Conservation (phyloP, 495 filamentous ascomycete genomes). For the Annulohypoxylon stygium region DNA sequence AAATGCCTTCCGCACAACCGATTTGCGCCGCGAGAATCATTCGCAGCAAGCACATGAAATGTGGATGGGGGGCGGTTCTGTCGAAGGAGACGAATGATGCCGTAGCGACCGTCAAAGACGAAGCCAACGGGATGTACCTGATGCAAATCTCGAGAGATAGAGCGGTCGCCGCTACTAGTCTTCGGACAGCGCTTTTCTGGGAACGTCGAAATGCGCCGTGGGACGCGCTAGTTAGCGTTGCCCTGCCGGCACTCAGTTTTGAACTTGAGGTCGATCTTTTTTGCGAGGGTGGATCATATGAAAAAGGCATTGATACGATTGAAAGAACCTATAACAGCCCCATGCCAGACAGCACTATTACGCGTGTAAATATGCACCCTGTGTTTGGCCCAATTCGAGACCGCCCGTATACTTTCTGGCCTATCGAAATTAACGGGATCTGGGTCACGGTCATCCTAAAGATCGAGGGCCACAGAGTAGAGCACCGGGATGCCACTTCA, state of each 20-base stretch:
- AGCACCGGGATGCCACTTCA: too few species aligned
- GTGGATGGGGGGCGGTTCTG: constrained; percentile 45
- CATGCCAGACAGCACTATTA: background rate
- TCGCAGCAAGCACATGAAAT: constrained; percentile 30
- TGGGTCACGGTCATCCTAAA: constrained; percentile 43
- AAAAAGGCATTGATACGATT: constrained; percentile 19
- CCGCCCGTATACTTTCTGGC: constrained; percentile 39
- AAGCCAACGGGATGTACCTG: constrained; percentile 38
- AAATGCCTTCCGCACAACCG: constrained; percentile 34
- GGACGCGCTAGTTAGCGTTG: constrained; percentile 17
- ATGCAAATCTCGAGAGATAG: constrained; percentile 31
- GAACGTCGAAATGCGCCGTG: constrained; percentile 40
- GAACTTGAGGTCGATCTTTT: constrained; percentile 40
- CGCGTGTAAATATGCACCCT: constrained; percentile 21
- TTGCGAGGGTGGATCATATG: background rate
- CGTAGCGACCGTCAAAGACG: constrained; percentile 16
- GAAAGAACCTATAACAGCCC: background rate
- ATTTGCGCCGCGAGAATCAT: constrained; percentile 43
- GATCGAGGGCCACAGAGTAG: background rate
- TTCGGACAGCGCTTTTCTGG: constrained; percentile 45
- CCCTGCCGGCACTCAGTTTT: constrained; percentile 33
- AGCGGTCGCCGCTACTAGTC: constrained; percentile 18
- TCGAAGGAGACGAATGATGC: constrained; percentile 20
- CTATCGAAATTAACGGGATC: constrained; percentile 11
- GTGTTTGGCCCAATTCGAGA: constrained; percentile 39